phyloP scores from a whole-genome alignment of 139 green algal genomes.

The Tetradesmus obliquus region DNA sequence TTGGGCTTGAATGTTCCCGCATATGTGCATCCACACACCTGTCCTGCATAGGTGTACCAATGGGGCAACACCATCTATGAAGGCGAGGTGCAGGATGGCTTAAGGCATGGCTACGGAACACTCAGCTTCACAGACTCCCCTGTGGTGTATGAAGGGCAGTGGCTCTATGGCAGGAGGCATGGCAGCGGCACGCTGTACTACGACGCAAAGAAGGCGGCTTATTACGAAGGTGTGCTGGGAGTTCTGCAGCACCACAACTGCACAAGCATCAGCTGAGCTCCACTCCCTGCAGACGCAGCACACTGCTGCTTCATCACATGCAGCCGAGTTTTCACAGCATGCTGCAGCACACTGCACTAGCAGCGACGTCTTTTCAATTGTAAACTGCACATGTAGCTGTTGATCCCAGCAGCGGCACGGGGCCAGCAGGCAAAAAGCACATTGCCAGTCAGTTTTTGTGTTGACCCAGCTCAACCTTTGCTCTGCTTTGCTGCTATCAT shows the following conservation, averaged over 20 bases:
- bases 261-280: background rate
- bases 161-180: slow-evolving; percentile 66
- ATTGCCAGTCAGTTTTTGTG: background rate
- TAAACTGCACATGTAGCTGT: no score
- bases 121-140: slow-evolving; percentile 57
- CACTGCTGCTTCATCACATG: background rate
- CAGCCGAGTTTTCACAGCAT: background rate
- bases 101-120: slow-evolving; percentile 61
- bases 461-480: background rate
- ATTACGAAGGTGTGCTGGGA: slow-evolving; percentile 63
- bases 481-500: background rate
- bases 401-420: no score
- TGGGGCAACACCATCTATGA: slow-evolving; percentile 64
- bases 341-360: background rate
- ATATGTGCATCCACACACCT: background rate
- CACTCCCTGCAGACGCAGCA: background rate
- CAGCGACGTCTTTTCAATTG: no score
- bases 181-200: slow-evolving; percentile 70
- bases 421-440: background rate
- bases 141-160: slow-evolving; percentile 69
- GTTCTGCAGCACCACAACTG: background rate
- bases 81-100: slow-evolving; percentile 60
- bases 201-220: slow-evolving; percentile 50
- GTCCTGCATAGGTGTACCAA: slow-evolving; percentile 56
- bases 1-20: background rate